Evolutionary conservation across 192 early-diverging fungal species (phyloP), one percentile per base, ranked within the genome.

Genomic region (Backusella circina): DNA sequence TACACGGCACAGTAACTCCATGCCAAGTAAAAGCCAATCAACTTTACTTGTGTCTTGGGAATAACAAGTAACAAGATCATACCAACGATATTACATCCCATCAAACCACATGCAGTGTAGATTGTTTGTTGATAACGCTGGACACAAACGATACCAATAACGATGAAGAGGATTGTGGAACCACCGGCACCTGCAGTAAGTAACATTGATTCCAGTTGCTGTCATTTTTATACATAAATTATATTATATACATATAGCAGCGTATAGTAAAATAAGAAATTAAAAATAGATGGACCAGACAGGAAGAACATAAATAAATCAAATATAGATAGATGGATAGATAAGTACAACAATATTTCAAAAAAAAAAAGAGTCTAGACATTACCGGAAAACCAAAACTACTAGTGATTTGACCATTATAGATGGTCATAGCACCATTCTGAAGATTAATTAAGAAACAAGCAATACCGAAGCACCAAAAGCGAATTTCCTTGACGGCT

Each of bases 141-240:
- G 28, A 65, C 67, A 31, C 33, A 31, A 73, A 73, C 74, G 13
- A 54, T 39, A 35, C 18, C 77, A 9, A 70, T 2, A 37, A 57
- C 16, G 32, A 79, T 70, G 21, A 32, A 33, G 21, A 74, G 18
- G 7, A 37, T 23, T 70, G 50, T 35, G 30, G 54, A 70, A 30
- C 64, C 23, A 35, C 77, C 77, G 35, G 47, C 30, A 28, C 72
- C 72, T 44, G 74, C 70, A 28, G 35, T 32, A 15, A 79, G 47
- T 28, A 79, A 72, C 51, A 79, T 70, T 8, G 77, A 28, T 39
- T 79, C 31, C 13, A 79, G 23, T 44, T 50, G 67, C 77, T 79
- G 32, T 28, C 33, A 16, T 30, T 12, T 51, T 5, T 26, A 16
- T 26, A 15, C 4, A n/a, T 51, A 65, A 38, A 64, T n/a, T n/a